phyloP scores from a whole-genome alignment of 1,284 basidiomycete genomes.

The Neolentinus lepideus region DNA sequence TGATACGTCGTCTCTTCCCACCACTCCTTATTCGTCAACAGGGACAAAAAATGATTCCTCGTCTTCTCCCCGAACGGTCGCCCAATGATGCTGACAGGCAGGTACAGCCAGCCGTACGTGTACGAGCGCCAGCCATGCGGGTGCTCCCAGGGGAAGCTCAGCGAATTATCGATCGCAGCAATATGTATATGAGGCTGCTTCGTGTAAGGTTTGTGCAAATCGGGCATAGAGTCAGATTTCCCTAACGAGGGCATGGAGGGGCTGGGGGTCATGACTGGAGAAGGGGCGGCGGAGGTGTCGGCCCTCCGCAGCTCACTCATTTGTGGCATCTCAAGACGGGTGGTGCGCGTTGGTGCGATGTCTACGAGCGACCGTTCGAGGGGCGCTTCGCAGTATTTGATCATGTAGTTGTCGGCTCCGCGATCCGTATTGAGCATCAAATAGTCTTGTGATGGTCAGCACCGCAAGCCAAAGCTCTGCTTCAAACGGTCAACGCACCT shows the following conservation, averaged over 20 bases:
- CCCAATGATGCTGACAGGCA: constrained; percentile 83
- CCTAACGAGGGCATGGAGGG: constrained; percentile 27
- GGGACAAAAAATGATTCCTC: constrained; percentile 73
- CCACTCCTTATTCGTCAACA: constrained; percentile 80
- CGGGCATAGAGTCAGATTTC: constrained; percentile 6
- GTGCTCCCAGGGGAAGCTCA: constrained; percentile 77
- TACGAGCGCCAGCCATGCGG: constrained; percentile 87
- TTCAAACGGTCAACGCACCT: constrained; percentile 32
- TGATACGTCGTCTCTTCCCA: constrained; percentile 85
- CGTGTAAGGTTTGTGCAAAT: constrained; percentile 21
- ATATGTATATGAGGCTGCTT: constrained; percentile 59
- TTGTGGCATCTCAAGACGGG: constrained; percentile 56
- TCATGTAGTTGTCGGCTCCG: constrained; percentile 84
- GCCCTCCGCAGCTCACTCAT: constrained; percentile 58
- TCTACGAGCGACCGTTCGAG: constrained; percentile 70
- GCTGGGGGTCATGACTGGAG: constrained; percentile 19
- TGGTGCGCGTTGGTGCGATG: constrained; percentile 65
- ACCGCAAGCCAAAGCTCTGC: background rate
- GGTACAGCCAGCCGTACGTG: constrained; percentile 88
- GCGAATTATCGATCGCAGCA: constrained; percentile 89
- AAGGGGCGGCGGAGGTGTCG: constrained; percentile 19
- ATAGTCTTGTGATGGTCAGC: constrained; percentile 41
- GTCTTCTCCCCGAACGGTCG: constrained; percentile 80
- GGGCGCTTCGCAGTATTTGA: constrained; percentile 75
- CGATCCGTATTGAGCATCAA: constrained; percentile 87